A percentile compares a stretch with the other conserved stretches of the same genome.
Evolutionary conservation across 2,329 filamentous ascomycete genomes (phyloP).

Genomic region (Xylariaceae sp.): DNA sequence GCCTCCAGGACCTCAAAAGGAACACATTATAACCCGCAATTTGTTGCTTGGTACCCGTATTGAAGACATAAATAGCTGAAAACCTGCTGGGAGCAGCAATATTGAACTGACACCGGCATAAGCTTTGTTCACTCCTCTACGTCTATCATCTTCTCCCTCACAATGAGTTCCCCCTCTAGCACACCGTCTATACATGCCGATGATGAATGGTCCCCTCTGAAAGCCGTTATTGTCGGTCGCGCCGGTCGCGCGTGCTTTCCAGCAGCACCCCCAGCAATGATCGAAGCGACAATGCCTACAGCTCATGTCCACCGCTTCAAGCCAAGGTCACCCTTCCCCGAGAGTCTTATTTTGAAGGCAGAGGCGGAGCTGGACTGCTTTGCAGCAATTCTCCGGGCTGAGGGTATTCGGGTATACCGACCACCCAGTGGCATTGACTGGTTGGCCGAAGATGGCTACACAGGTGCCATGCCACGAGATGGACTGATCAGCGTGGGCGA

Average conservation of each 20-base stretch:
- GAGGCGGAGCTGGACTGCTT: neutral
- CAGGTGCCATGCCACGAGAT: slow-evolving; percentile 43
- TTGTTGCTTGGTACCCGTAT: no score
- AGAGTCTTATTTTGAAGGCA: slow-evolving; percentile 3
- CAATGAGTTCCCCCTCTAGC: no score
- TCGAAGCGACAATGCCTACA: neutral
- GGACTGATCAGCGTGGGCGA: slow-evolving; percentile 42
- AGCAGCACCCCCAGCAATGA: slow-evolving; percentile 29
- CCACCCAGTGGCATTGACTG: slow-evolving; percentile 33
- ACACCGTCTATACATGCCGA: slow-evolving; percentile 16
- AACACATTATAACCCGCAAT: no score
- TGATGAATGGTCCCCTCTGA: slow-evolving; percentile 38
- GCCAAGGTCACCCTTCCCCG: neutral
- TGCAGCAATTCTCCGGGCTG: neutral
- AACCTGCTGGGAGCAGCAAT: no score
- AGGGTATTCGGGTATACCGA: slow-evolving; percentile 31
- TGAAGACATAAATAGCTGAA: no score
- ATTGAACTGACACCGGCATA: no score
- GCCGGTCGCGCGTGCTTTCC: slow-evolving; percentile 31
- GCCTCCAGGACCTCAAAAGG: no score
- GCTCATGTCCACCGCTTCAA: neutral
- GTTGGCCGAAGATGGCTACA: slow-evolving; percentile 39
- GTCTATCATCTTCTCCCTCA: no score
- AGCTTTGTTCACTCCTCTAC: no score
- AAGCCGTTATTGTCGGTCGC: slow-evolving; percentile 37